Percentiles rank a stretch among this genome's conserved stretches.
phyloP scores from a whole-genome alignment of 164 flowering plant species.

The Kingdonia uniflora region DNA sequence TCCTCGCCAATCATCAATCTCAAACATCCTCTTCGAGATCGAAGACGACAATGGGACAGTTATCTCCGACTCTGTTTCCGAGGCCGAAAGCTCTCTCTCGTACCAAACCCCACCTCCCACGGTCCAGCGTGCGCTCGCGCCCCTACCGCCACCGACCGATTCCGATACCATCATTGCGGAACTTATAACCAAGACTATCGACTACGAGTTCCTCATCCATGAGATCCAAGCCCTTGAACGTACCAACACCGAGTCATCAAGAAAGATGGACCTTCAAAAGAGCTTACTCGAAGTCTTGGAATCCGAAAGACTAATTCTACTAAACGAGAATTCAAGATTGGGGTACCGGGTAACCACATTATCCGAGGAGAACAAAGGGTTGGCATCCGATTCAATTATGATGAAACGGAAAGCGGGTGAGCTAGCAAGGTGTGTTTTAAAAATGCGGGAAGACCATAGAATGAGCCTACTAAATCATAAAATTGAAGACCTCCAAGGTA shows the following conservation, averaged over 20 bases:
- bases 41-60: slow-evolving; percentile 1
- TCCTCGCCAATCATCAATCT: slow-evolving; percentile 13
- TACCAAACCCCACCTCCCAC: slow-evolving; percentile 23
- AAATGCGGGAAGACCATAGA: slow-evolving; percentile 56
- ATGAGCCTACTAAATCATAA: slow-evolving; percentile 37
- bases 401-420: slow-evolving; percentile 57
- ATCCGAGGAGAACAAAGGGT: slow-evolving; percentile 45
- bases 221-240: slow-evolving; percentile 23
- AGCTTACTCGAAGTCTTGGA: slow-evolving; percentile 65
- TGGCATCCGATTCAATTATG: slow-evolving; percentile 38
- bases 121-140: too few relatives aligned
- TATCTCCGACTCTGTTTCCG: slow-evolving; percentile 20
- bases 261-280: slow-evolving; percentile 57
- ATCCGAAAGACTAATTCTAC: slow-evolving; percentile 56
- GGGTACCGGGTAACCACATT: slow-evolving; percentile 29
- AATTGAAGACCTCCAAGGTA: slow-evolving; percentile 60
- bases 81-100: slow-evolving; percentile 56
- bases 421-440: slow-evolving; percentile 54
- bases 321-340: slow-evolving; percentile 51
- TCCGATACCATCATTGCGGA: slow-evolving; percentile 28
- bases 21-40: slow-evolving; percentile 10
- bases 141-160: slow-evolving; percentile 5
- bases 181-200: slow-evolving; percentile 40
- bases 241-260: slow-evolving; percentile 20
- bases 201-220: slow-evolving; percentile 28